Conservation (phyloP, 495 filamentous ascomycete genomes). For the Talaromyces borbonicus region DNA sequence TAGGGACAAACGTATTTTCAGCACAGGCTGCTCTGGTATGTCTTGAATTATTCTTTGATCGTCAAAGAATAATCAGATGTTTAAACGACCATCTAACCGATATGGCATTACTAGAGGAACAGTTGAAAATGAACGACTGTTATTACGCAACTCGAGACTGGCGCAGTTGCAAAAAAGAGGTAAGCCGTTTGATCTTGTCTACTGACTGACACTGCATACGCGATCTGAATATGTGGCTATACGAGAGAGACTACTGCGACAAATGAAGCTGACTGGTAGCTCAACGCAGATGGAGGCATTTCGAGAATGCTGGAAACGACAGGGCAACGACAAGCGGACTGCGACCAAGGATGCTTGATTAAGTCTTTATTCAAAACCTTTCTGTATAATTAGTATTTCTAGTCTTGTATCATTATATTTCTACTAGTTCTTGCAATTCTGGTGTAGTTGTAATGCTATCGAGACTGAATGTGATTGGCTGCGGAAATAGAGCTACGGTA, state of each 20-base stretch:
- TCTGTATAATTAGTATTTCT: no score
- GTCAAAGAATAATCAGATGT: neutral
- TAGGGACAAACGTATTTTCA: constrained; percentile 96
- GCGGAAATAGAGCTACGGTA: neutral
- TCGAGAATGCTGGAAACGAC: constrained; percentile 82
- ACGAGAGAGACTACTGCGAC: no score
- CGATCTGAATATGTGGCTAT: no score
- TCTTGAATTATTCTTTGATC: neutral
- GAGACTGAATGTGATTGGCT: constrained; percentile 12
- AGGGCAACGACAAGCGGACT: constrained; percentile 81
- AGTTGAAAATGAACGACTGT: constrained; percentile 85
- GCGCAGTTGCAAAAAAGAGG: constrained; percentile 81
- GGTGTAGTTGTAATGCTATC: no score
- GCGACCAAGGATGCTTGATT: constrained; percentile 51
- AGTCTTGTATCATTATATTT: constrained; percentile 3
- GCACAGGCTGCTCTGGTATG: constrained; percentile 85
- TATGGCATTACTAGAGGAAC: constrained; percentile 64
- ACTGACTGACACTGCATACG: no score
- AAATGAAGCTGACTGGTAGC: neutral
- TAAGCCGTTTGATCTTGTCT: no score
- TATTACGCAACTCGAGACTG: constrained; percentile 96
- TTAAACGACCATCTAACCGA: no score
- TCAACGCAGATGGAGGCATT: constrained; percentile 77
- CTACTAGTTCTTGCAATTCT: neutral
- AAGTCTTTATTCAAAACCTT: neutral